Base-by-base conservation (phyloP, 768 basidiomycete species). In the Suillus hirtellus region DNA sequence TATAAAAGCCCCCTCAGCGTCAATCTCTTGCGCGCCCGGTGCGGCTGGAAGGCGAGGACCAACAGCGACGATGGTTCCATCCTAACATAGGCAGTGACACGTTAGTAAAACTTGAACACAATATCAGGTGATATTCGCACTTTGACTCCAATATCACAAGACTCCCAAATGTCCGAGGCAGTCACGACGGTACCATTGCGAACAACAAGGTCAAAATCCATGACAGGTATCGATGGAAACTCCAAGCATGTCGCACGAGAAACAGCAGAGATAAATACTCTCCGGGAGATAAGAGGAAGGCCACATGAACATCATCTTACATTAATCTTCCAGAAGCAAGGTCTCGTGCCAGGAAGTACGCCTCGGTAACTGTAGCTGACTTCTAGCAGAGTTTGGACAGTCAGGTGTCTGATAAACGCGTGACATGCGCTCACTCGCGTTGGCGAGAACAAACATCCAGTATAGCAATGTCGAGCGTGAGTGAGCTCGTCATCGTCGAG, bases 1-100 rank as follows among this genome's bases (percentile, higher is more conserved):
- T 3, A 77, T 63, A 64, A 66, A 77, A 5, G 70, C 76, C 2
- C 77, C 77, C 42, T 76, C 71, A 21, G 74, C 77, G 60, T 78
- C 77, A 38, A 78, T 76, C 35, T 72, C 70, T 60, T 71, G 52
- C 55, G 69, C 74, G 3, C 66, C 67, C 2, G 53, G 58, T 67
- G 55, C 34, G 59, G 55, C 34, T 62, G 44, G 63, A 21, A 68
- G 55, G 34, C 58, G 44, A 58, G 63, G 53, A 38, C 66, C 75
- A 27, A 78, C 64, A 42, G 71, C 67, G 12, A 66, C 63, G 14
- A 77, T 69, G 42, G 73, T 71, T 59, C 76, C 76, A 56, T 75
- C 67, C 61, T 72, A 21, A 40, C 10, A 42, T 40, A 31, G 15
- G 43, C 11, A 31, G 9, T 4, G 4, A 62, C 11, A 7, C 14